Percentiles rank a stretch among this genome's conserved stretches.
Evolutionary conservation across 768 basidiomycete genomes (phyloP).

Genomic region (Leccinum disarticulatum): DNA sequence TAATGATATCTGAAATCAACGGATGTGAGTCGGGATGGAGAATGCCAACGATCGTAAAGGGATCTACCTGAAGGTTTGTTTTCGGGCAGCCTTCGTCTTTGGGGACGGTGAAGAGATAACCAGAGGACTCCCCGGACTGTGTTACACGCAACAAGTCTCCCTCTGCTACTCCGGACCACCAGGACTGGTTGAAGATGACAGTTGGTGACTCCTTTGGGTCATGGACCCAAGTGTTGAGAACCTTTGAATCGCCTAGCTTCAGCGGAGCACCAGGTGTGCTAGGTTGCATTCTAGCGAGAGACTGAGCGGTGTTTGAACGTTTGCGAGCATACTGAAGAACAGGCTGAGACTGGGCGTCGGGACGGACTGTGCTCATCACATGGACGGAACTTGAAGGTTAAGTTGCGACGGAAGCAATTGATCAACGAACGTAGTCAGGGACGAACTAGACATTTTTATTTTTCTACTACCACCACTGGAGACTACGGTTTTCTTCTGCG

Average conservation of each 20-base stretch:
- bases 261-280: slow-evolving; percentile 38
- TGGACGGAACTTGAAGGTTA: not conserved
- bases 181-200: slow-evolving; percentile 69
- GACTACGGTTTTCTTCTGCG: slow-evolving; percentile 5
- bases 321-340: slow-evolving; percentile 52
- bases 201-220: slow-evolving; percentile 57
- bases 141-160: slow-evolving; percentile 70
- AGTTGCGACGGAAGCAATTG: slow-evolving; percentile 2
- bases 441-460: not conserved
- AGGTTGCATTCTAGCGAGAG: slow-evolving; percentile 51
- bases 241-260: slow-evolving; percentile 59
- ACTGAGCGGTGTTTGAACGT: slow-evolving; percentile 76
- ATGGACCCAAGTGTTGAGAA: slow-evolving; percentile 74
- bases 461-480: slow-evolving; percentile 1
- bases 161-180: slow-evolving; percentile 76
- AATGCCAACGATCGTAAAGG: not conserved
- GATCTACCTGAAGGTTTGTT: slow-evolving; percentile 61
- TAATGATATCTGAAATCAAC: slow-evolving; percentile 60
- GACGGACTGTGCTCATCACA: slow-evolving; percentile 58
- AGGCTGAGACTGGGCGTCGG: slow-evolving; percentile 40
- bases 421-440: not conserved
- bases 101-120: slow-evolving; percentile 66
- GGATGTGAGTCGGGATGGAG: slow-evolving; percentile 2
- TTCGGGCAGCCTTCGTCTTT: slow-evolving; percentile 61
- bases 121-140: slow-evolving; percentile 39